These are phyloP conservation scores for Tetrapyrgos nigripes DNA, from an alignment of 1,284 basidiomycete genomes.

Conservation along the genomic window DNA sequence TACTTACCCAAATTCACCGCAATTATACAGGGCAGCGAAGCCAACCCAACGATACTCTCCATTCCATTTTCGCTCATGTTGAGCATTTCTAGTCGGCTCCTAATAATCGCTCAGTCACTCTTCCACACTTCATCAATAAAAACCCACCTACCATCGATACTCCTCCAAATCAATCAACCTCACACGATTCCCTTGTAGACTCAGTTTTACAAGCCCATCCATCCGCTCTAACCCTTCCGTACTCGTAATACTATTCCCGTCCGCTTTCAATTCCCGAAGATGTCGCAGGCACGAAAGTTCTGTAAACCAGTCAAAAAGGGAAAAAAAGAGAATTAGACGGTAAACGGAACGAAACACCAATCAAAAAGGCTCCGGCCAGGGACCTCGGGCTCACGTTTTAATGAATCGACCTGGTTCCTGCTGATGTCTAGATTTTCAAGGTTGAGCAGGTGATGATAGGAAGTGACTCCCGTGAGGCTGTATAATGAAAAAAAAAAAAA, in stretches of 20 bases:
- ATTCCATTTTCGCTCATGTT: constrained; percentile 86
- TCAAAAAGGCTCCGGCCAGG: too few species aligned
- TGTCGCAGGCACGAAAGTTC: constrained; percentile 87
- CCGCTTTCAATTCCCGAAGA: constrained; percentile 88
- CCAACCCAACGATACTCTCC: constrained; percentile 63
- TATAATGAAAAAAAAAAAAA: too few species aligned
- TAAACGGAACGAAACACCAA: constrained; percentile 16
- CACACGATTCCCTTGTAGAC: constrained; percentile 81
- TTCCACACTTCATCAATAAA: background rate
- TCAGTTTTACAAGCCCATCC: constrained; percentile 85
- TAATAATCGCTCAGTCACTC: constrained; percentile 34
- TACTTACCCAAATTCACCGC: constrained; percentile 83
- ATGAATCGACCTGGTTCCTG: constrained; percentile 86
- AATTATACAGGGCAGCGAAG: constrained; percentile 66
- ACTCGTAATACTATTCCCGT: constrained; percentile 81
- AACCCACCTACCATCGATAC: constrained; percentile 73
- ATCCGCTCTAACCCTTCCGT: constrained; percentile 83
- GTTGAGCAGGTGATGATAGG: constrained; percentile 87
- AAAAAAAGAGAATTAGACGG: background rate
- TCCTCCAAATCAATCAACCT: constrained; percentile 64
- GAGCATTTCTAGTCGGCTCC: constrained; percentile 83
- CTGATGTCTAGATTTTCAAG: constrained; percentile 93
- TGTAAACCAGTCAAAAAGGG: constrained; percentile 38
- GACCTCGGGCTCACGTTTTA: constrained; percentile 71
- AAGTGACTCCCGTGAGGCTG: constrained; percentile 86